A percentile compares a stretch with the other conserved stretches of the same genome.
Conservation (phyloP, 192 early-diverging fungal species). For the Coemansia sp. region DNA sequence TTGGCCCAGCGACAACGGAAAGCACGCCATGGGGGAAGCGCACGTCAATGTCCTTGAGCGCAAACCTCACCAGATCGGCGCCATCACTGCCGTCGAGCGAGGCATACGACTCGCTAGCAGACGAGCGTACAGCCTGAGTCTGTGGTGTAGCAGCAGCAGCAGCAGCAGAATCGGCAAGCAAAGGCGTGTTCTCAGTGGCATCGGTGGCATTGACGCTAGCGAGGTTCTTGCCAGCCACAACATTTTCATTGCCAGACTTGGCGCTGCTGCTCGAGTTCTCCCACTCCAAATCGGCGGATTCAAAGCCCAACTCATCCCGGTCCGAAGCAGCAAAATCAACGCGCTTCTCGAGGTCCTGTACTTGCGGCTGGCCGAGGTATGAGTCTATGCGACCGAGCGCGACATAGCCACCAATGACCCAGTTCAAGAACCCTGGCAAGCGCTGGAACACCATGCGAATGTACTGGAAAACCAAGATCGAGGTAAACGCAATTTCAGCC, state of each 20-base stretch:
- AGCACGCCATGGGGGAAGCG: constrained; percentile 64
- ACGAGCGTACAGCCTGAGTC: neutral
- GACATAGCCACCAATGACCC: constrained; percentile 39
- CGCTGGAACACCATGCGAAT: constrained; percentile 62
- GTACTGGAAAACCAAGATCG: constrained; percentile 67
- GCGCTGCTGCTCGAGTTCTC: neutral
- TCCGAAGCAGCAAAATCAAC: neutral
- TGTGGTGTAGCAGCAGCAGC: neutral
- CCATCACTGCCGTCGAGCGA: neutral
- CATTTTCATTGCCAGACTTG: neutral
- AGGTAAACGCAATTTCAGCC: constrained; percentile 68
- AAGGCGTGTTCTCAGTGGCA: neutral
- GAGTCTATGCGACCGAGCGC: constrained; percentile 7
- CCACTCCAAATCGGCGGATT: constrained; percentile 12
- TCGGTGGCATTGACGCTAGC: neutral
- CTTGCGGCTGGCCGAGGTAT: constrained; percentile 4
- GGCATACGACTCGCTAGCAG: neutral
- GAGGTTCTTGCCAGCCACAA: neutral
- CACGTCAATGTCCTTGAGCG: constrained; percentile 60
- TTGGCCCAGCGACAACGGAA: constrained; percentile 74
- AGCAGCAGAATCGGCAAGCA: neutral
- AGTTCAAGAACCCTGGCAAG: constrained; percentile 55
- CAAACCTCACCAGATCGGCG: constrained; percentile 34
- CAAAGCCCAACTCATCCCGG: constrained; percentile 7
- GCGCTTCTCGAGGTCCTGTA: constrained; percentile 8